phyloP scores from a whole-genome alignment of 139 green algal genomes.

The Volvox reticuliferus region DNA sequence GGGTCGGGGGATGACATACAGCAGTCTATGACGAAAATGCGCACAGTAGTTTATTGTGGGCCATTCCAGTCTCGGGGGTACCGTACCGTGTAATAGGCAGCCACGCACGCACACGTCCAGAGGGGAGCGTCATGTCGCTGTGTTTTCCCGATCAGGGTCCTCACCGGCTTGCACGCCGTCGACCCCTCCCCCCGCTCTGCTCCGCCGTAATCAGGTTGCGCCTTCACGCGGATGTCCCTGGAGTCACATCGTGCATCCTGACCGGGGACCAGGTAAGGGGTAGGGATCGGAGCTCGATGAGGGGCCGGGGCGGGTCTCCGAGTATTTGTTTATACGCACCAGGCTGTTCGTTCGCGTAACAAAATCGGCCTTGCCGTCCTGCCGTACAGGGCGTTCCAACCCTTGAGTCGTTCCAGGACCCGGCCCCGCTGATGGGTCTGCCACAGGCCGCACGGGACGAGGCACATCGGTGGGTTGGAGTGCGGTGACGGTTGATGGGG shows the following conservation, averaged over 20 bases:
- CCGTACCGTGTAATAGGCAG: too few species aligned
- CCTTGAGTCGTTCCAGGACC: slow-evolving; percentile 1
- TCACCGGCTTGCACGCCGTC: background rate
- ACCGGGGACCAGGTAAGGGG: background rate
- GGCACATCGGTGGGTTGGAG: slow-evolving; percentile 35
- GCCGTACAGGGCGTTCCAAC: slow-evolving; percentile 4
- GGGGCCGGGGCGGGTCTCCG: too few species aligned
- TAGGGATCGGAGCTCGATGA: background rate
- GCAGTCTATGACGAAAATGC: too few species aligned
- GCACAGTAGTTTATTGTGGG: too few species aligned
- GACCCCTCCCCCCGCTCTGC: background rate
- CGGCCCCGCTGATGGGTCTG: slow-evolving; percentile 36
- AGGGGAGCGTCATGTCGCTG: too few species aligned
- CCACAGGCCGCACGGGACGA: slow-evolving; percentile 30
- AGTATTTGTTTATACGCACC: too few species aligned
- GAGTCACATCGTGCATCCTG: slow-evolving; percentile 26
- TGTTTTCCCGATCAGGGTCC: too few species aligned
- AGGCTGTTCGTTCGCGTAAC: too few species aligned
- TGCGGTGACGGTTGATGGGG: background rate
- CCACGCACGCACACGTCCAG: too few species aligned
- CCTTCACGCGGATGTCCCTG: background rate
- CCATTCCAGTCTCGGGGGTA: too few species aligned
- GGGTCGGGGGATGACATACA: too few species aligned
- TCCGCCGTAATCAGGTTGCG: background rate
- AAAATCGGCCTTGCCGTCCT: background rate